A percentile compares a stretch with the other conserved stretches of the same genome.
These are phyloP conservation scores for Naganishia vishniacii DNA, from an alignment of 768 basidiomycete genomes.

Conservation along the genomic window DNA sequence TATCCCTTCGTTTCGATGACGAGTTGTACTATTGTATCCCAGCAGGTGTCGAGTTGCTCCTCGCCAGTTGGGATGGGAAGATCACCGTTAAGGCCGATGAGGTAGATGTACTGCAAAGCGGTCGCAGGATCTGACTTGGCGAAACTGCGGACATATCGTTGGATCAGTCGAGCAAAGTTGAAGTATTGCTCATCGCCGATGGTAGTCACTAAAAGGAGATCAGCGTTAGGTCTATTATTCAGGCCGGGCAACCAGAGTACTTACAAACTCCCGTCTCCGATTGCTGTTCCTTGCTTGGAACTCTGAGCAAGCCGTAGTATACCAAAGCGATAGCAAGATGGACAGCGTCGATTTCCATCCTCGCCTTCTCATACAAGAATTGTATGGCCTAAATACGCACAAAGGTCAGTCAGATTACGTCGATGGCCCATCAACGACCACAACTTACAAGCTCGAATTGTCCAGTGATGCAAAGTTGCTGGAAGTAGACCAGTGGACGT, in stretches of 20 bases:
- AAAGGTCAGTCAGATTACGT: neutral
- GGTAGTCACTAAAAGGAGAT: neutral
- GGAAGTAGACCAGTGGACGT: constrained; percentile 53
- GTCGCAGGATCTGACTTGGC: constrained; percentile 88
- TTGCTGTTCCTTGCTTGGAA: constrained; percentile 53
- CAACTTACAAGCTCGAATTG: constrained; percentile 80
- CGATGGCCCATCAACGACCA: neutral
- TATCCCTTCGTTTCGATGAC: constrained; percentile 55
- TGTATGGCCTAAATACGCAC: constrained; percentile 65
- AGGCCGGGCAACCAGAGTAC: neutral
- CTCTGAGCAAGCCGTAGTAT: constrained; percentile 84
- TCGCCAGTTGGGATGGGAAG: constrained; percentile 66
- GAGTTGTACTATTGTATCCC: constrained; percentile 50
- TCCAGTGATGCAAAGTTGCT: constrained; percentile 79
- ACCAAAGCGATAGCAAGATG: constrained; percentile 86
- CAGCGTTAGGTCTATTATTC: neutral
- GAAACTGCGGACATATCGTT: constrained; percentile 89
- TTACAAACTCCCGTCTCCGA: constrained; percentile 23
- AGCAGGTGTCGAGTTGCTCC: constrained; percentile 66
- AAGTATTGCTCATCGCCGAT: constrained; percentile 12
- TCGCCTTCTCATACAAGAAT: constrained; percentile 76
- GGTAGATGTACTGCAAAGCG: constrained; percentile 90
- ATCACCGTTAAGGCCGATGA: constrained; percentile 71
- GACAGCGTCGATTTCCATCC: constrained; percentile 86
- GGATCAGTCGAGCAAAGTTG: constrained; percentile 72